A percentile compares a stretch with the other conserved stretches of the same genome.
Conservation (phyloP, 495 filamentous ascomycete species). For the Pseudoneurospora amorphoporcata region DNA sequence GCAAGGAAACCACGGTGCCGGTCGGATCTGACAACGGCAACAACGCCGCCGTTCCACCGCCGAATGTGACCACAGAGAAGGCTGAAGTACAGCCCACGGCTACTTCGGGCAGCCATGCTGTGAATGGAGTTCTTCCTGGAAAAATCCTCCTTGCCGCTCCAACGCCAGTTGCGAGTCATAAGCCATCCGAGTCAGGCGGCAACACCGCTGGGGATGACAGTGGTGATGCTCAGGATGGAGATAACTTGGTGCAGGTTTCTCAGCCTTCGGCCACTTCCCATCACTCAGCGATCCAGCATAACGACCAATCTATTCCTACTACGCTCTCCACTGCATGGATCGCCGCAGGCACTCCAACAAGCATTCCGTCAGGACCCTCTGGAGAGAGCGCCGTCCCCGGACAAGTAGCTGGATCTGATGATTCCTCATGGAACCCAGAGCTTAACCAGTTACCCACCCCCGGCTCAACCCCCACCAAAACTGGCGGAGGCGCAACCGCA, state of each 20-base stretch:
- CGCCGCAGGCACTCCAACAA: not conserved
- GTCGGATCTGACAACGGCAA: not conserved
- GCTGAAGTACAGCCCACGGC: not conserved
- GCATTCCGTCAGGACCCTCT: not conserved
- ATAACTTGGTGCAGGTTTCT: not conserved
- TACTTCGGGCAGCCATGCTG: not conserved
- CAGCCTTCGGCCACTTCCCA: not conserved
- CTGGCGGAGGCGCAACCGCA: not conserved
- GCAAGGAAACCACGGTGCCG: not conserved
- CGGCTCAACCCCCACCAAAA: not conserved
- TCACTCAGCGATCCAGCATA: not conserved
- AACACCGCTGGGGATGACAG: not conserved
- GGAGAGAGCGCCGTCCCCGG: not conserved
- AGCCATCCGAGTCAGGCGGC: not conserved
- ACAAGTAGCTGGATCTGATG: not conserved
- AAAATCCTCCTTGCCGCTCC: not conserved
- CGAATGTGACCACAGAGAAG: not conserved
- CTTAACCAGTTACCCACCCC: not conserved
- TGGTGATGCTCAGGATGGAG: not conserved
- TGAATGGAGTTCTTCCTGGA: not conserved
- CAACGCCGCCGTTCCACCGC: not conserved
- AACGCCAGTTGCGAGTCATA: not conserved
- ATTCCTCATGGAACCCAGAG: not conserved
- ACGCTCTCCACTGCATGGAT: not conserved
- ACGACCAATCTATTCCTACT: not conserved